These are phyloP conservation scores for Daldinia grandis DNA, from an alignment of 495 filamentous ascomycete genomes.

Conservation along the genomic window DNA sequence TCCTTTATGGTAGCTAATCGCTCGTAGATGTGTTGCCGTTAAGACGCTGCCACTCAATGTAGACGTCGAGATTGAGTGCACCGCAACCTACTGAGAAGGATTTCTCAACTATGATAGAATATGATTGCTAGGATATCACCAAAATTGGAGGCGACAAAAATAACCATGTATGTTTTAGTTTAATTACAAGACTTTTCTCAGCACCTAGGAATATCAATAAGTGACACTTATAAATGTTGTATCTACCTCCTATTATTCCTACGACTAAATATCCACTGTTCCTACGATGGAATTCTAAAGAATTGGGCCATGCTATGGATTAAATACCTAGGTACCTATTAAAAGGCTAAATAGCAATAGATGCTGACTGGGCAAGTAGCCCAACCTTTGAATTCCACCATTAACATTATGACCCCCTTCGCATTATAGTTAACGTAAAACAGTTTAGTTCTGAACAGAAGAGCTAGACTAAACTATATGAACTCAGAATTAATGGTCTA, in stretches of 20 bases:
- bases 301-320: too few species aligned
- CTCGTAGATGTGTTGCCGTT: conserved; percentile 74
- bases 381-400: too few species aligned
- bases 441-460: background rate
- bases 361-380: too few species aligned
- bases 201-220: background rate
- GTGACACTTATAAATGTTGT: background rate
- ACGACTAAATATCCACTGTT: background rate
- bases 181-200: background rate
- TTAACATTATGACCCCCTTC: background rate
- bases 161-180: background rate
- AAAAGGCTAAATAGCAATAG: too few species aligned
- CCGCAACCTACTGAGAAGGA: conserved; percentile 44
- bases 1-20: conserved; percentile 47
- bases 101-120: background rate
- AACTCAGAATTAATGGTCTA: background rate
- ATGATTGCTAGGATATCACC: background rate
- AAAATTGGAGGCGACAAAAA: background rate
- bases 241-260: background rate
- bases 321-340: too few species aligned
- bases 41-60: conserved; percentile 78
- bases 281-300: background rate
- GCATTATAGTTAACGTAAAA: background rate
- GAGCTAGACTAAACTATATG: background rate
- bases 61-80: conserved; percentile 81